phyloP scores from a whole-genome alignment of 192 early-diverging fungal species.

The Linnemannia hyalina region DNA sequence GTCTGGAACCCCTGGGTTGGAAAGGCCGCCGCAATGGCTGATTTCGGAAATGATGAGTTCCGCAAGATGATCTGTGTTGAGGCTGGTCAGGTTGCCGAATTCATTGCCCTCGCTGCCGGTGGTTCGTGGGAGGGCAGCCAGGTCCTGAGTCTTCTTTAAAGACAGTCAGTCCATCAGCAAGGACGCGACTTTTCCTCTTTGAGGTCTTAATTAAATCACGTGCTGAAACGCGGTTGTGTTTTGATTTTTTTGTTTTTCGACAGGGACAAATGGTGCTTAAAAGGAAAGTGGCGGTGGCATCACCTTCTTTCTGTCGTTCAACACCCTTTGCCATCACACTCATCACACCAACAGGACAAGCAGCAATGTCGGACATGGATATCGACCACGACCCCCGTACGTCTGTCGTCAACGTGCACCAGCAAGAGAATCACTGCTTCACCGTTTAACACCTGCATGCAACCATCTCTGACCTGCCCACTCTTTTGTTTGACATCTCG shows the following conservation, averaged over 20 bases:
- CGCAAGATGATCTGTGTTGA: conserved; percentile 93
- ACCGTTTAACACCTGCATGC: neutral
- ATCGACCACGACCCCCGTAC: conserved; percentile 24
- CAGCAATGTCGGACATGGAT: conserved; percentile 38
- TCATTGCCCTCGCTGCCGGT: conserved; percentile 74
- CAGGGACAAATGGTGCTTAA: neutral
- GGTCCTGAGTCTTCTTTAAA: conserved; percentile 60
- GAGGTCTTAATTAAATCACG: conserved; percentile 22
- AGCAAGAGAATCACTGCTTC: neutral
- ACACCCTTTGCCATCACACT: neutral
- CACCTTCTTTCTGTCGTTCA: neutral
- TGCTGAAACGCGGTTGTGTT: conserved; percentile 15
- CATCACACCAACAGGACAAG: neutral
- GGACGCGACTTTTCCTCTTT: neutral
- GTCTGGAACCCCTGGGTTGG: conserved; percentile 98
- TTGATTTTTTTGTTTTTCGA: conserved; percentile 12
- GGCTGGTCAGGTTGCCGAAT: conserved; percentile 78
- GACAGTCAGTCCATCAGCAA: neutral
- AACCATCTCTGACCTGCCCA: neutral
- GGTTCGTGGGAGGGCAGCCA: conserved; percentile 82
- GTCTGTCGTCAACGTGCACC: neutral
- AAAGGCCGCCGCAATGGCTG: conserved; percentile 89
- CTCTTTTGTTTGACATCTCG: neutral
- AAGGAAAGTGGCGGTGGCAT: neutral
- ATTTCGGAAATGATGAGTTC: conserved; percentile 92